Percentiles rank a stretch among this genome's conserved stretches.
Conservation (phyloP, 306 rosid genomes). For the Sphenostylis stenocarpa region DNA sequence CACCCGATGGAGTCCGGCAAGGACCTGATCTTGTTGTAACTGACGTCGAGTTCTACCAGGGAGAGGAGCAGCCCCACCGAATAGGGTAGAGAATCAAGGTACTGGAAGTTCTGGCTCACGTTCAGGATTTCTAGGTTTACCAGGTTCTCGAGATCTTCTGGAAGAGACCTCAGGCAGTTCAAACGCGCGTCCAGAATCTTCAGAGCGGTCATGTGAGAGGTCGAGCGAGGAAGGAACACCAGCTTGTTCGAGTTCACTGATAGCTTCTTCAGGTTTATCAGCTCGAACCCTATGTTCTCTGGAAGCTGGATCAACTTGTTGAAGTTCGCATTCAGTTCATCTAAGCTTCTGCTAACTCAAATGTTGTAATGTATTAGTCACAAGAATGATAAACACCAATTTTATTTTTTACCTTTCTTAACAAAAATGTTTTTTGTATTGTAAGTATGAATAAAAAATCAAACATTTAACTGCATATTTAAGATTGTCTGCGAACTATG, state of each 20-base stretch:
- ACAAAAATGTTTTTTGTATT: neutral
- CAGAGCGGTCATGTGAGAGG: constrained; percentile 57
- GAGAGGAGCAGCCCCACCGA: constrained; percentile 81
- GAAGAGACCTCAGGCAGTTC: constrained; percentile 76
- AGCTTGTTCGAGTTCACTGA: constrained; percentile 82
- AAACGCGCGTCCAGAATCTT: constrained; percentile 66
- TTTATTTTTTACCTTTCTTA: neutral
- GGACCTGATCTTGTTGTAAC: constrained; percentile 69
- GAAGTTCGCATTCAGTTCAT: constrained; percentile 88
- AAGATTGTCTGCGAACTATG: too few species aligned
- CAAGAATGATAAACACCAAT: too few species aligned
- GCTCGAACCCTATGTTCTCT: constrained; percentile 68
- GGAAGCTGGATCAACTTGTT: constrained; percentile 65
- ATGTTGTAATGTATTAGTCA: neutral
- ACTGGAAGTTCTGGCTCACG: constrained; percentile 90
- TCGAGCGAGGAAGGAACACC: constrained; percentile 59
- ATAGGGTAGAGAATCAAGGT: constrained; percentile 64
- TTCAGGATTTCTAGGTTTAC: constrained; percentile 74
- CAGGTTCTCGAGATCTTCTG: constrained; percentile 75
- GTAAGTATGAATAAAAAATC: neutral
- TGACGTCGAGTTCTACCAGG: constrained; percentile 68
- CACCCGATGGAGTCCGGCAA: constrained; percentile 74
- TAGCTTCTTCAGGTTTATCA: constrained; percentile 65
- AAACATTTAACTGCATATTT: too few species aligned
- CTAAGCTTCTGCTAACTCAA: constrained; percentile 50